Percentiles rank a stretch among this genome's conserved stretches.
phyloP scores from a whole-genome alignment of 2,329 filamentous ascomycete genomes.

The Byssoonygena ceratinophila region DNA sequence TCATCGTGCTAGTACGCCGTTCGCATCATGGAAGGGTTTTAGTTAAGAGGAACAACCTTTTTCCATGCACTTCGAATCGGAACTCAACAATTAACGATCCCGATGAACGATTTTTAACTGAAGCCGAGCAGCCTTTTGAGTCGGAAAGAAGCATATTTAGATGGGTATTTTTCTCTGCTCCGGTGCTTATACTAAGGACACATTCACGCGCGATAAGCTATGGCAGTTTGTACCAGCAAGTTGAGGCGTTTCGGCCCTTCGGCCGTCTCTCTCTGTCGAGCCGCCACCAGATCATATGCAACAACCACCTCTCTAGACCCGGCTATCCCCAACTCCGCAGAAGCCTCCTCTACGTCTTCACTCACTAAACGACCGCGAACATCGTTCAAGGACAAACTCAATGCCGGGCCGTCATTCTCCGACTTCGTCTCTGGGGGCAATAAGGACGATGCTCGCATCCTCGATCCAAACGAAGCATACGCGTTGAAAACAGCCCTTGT shows the following conservation, averaged over 20 bases:
- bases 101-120: not conserved
- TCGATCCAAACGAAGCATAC: constrained; percentile 44
- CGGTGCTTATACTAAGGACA: not conserved
- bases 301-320: constrained; percentile 31
- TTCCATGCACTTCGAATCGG: constrained; percentile 12
- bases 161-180: no score
- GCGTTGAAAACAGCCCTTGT: constrained; percentile 52
- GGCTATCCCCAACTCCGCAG: constrained; percentile 22
- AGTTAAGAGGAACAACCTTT: not conserved
- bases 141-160: no score
- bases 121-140: not conserved
- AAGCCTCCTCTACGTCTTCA: constrained; percentile 44
- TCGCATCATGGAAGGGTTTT: no score
- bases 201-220: not conserved
- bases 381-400: constrained; percentile 52
- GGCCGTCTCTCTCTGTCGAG: not conserved
- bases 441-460: constrained; percentile 28
- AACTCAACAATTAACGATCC: constrained; percentile 3
- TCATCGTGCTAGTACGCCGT: no score
- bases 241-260: constrained; percentile 3
- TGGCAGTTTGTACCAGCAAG: constrained; percentile 11
- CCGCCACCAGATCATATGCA: constrained; percentile 28
- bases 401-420: constrained; percentile 52
- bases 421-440: constrained; percentile 48
- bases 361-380: constrained; percentile 41